A percentile compares a stretch with the other conserved stretches of the same genome.
phyloP scores from a whole-genome alignment of 225 moss, liverwort and hornwort species.

The Neckera pumila region DNA sequence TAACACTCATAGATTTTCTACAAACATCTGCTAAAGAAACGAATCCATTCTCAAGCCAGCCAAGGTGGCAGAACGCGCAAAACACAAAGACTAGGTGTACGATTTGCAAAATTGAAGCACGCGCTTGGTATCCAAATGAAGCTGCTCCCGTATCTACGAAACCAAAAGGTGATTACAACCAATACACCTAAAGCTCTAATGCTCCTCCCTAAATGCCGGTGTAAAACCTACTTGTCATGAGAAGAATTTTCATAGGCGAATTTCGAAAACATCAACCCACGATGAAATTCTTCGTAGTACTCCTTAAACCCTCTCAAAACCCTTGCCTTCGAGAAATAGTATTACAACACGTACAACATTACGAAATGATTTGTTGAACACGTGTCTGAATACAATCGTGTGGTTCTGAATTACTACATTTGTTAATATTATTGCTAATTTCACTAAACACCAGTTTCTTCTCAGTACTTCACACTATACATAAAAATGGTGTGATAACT shows the following conservation, averaged over 20 bases:
- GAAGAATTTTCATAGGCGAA: background rate
- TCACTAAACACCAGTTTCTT: background rate
- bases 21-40: background rate
- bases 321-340: background rate
- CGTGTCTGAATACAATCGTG: background rate
- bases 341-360: background rate
- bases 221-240: background rate
- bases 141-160: background rate
- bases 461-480: background rate
- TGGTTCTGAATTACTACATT: background rate
- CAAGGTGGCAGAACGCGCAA: background rate
- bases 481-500: background rate
- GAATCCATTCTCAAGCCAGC: background rate
- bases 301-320: conserved; percentile 17
- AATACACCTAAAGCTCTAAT: background rate
- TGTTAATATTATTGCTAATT: background rate
- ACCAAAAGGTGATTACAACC: background rate
- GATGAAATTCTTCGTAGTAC: background rate
- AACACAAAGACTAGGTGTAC: background rate
- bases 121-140: background rate
- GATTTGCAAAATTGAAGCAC: background rate
- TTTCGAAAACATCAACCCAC: background rate
- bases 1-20: background rate
- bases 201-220: background rate
- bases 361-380: background rate